Evolutionary conservation across 768 basidiomycete species (phyloP), one percentile per base, ranked within the genome.

Genomic region (Hypholoma fasciculare): DNA sequence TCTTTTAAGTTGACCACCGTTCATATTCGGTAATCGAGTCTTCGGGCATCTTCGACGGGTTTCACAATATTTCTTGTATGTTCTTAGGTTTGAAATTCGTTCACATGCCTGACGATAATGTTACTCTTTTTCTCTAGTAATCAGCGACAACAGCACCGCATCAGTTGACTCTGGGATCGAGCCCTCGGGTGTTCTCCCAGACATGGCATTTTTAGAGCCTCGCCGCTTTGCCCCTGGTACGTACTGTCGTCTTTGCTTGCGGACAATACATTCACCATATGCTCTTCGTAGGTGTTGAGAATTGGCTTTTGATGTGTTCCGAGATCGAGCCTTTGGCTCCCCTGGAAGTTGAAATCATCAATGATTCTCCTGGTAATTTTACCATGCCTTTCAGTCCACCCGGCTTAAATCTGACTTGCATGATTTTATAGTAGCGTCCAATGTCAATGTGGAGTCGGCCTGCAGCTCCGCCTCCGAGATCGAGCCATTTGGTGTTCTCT

Each of bases 281-380:
- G 4, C 3, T 40, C n/a, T 40, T 4, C n/a, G 13, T 17, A 42
- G 40, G 40, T 42, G 40, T 42, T 42, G 40, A 42, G 40, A 42
- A 42, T 42, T 42, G 40, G 40, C 40, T 42, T 16, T 40, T 23
- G 38, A 26, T 20, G 12, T 19, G 43, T 12, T 47, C 55, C 37
- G 52, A 51, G 48, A 54, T 61, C 54, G 57, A 58, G 56, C 61
- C 61, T 37, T 27, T n/a, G 57, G 52, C 40, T 17, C 40, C 40
- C 17, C 13, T 42, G 40, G 40, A 42, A 14, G 17, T 42, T 6
- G 40, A 42, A 42, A 17, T 42, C 40, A 17, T 42, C 13, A 14
- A 6, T 6, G 5, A 16, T 12, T 42, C 40, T 16, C 40, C 40
- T 17, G 16, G 40, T 42, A 42, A 14, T 7, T 42, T 17, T 12